phyloP scores from a whole-genome alignment of 441 rosid species.

The Omphalea diandra region DNA sequence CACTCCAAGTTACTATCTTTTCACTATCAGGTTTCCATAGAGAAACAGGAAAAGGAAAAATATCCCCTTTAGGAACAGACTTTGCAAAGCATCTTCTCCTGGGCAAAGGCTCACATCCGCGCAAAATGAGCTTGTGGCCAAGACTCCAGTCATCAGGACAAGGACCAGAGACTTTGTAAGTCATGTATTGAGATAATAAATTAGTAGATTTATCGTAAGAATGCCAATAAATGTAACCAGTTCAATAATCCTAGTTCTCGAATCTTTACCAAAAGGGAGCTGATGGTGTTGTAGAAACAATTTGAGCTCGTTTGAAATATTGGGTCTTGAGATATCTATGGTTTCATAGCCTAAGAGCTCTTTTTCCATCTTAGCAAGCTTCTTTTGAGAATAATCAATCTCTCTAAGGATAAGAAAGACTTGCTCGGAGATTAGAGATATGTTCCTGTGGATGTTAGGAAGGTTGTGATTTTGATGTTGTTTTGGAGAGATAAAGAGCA shows the following conservation, averaged over 20 bases:
- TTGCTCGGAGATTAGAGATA: constrained; percentile 82
- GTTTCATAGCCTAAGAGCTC: constrained; percentile 77
- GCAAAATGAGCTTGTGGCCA: constrained; percentile 78
- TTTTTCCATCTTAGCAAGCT: constrained; percentile 88
- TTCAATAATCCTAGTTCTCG: too few species aligned
- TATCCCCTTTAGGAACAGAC: constrained; percentile 61
- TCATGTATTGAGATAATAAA: constrained; percentile 61
- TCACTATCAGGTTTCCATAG: constrained; percentile 77
- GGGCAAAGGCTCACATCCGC: constrained; percentile 91
- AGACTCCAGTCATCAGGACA: constrained; percentile 98
- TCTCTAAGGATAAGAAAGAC: constrained; percentile 76
- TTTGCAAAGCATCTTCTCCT: constrained; percentile 80
- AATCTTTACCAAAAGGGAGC: constrained; percentile 85
- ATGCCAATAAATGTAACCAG: too few species aligned
- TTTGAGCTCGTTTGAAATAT: constrained; percentile 72
- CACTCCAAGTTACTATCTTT: constrained; percentile 84
- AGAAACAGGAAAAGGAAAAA: constrained; percentile 53
- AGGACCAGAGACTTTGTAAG: constrained; percentile 60
- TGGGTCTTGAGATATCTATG: constrained; percentile 76
- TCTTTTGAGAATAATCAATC: constrained; percentile 82
- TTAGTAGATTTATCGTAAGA: too few species aligned
- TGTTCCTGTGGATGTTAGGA: constrained; percentile 44
- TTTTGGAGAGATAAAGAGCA: constrained; percentile 63
- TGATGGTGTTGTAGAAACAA: constrained; percentile 68
- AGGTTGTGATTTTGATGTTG: constrained; percentile 27